Conservation (phyloP, 495 filamentous ascomycete genomes). For the Hypoxylon fragiforme region DNA sequence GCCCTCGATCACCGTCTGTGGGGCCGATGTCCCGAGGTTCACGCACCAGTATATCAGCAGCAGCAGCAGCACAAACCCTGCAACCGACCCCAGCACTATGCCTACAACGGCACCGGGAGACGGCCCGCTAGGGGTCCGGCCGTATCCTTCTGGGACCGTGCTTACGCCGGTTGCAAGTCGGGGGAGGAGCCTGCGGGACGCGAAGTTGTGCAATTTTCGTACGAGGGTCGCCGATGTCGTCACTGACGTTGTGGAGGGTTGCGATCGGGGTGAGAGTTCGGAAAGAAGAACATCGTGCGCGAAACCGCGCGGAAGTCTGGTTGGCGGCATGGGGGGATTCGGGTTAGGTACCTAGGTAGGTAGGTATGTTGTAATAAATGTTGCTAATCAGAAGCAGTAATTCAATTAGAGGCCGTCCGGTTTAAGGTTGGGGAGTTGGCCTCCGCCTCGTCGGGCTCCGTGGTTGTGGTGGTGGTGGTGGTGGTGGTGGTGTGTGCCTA, state of each 20-base stretch:
- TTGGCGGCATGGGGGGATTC: constrained; percentile 15
- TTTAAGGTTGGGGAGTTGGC: neutral
- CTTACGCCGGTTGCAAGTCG: constrained; percentile 31
- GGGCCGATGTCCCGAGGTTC: constrained; percentile 46
- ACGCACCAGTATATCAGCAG: constrained; percentile 74
- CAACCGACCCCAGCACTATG: constrained; percentile 80
- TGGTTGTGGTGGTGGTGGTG: neutral
- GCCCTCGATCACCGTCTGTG: constrained; percentile 33
- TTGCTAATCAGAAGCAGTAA: neutral
- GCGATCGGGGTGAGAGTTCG: neutral
- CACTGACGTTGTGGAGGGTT: neutral
- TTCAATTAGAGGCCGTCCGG: neutral
- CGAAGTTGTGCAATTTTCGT: constrained; percentile 16
- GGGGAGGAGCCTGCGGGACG: constrained; percentile 24
- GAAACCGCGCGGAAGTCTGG: constrained; percentile 6
- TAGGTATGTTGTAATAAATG: too few species aligned
- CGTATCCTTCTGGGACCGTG: constrained; percentile 70
- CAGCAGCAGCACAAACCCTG: constrained; percentile 76
- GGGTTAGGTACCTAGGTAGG: too few species aligned
- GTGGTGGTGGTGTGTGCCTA: neutral
- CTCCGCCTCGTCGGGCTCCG: neutral
- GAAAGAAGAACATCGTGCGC: constrained; percentile 25
- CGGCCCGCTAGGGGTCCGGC: constrained; percentile 59
- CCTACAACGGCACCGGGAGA: constrained; percentile 75
- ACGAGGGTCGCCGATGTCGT: constrained; percentile 3